These are phyloP conservation scores for Agaricus subrufescens DNA, from an alignment of 768 basidiomycete species.

Conservation along the genomic window DNA sequence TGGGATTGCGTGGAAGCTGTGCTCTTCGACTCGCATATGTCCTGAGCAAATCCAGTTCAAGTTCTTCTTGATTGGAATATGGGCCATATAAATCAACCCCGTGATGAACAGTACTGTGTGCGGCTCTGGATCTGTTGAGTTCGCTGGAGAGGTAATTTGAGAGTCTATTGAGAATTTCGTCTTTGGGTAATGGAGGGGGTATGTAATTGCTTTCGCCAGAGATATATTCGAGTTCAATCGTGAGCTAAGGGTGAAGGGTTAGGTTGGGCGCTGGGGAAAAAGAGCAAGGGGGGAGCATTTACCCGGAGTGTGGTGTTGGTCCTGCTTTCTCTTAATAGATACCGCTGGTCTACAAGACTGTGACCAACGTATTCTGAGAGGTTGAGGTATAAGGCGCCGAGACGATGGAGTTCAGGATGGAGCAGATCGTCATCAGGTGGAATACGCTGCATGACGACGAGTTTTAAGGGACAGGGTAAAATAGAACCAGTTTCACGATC, in stretches of 20 bases:
- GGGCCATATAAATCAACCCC: slow-evolving; percentile 23
- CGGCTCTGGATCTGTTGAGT: slow-evolving; percentile 46
- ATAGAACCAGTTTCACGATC: slow-evolving; percentile 49
- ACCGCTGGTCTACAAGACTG: slow-evolving; percentile 53
- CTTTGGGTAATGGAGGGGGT: slow-evolving; percentile 66
- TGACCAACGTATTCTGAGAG: slow-evolving; percentile 71
- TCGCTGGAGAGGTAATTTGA: slow-evolving; percentile 51
- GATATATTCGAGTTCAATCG: slow-evolving; percentile 48
- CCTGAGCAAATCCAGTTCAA: slow-evolving; percentile 32
- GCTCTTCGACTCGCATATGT: background rate
- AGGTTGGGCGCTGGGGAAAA: background rate
- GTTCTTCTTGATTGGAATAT: slow-evolving; percentile 31
- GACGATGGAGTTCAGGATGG: slow-evolving; percentile 50
- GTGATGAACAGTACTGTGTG: slow-evolving; percentile 17
- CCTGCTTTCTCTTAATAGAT: slow-evolving; percentile 68
- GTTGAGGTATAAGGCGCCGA: slow-evolving; percentile 66
- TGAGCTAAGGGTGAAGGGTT: slow-evolving; percentile 39
- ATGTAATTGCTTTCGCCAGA: slow-evolving; percentile 52
- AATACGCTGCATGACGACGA: slow-evolving; percentile 62
- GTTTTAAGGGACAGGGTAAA: slow-evolving; percentile 56
- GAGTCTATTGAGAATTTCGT: slow-evolving; percentile 68
- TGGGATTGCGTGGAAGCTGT: background rate
- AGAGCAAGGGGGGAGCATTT: slow-evolving; percentile 9
- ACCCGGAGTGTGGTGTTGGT: slow-evolving; percentile 79
- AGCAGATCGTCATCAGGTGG: slow-evolving; percentile 47